Evolutionary conservation across 2,329 filamentous ascomycete genomes (phyloP), one percentile per base, ranked within the genome.

Genomic region (Cryphonectria japonica): DNA sequence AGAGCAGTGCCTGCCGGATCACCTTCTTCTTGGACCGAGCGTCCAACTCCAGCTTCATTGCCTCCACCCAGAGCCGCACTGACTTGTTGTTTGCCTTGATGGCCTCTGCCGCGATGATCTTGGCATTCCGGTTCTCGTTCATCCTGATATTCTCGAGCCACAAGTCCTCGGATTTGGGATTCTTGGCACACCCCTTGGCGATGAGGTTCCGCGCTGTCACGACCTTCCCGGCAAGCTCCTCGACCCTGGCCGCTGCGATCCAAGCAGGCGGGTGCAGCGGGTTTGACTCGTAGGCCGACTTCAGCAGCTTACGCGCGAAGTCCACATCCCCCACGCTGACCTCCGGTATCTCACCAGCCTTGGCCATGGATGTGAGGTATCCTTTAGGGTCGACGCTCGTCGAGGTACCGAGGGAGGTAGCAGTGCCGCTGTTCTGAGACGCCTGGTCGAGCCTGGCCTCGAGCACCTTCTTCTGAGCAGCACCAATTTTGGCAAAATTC

Each of bases 231-330:
- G 96, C 96, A 73, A 97, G 85, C 79, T 98, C 95, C 80, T 99
- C 97, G 64, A 99, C 82, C 77, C 96, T 90, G 22, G 95, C 94
- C 3, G 96, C 93, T 5, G 97, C 96, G 76, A 99, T 97, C 93
- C 97, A 99, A 29, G 94, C 96, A 13, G 96, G 93, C 0, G 93
- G 94, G 78, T 98, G 97, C 74, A 93, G 95, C 2, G 95, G 93
- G 79, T 99, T 99, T 9, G 95, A 98, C 82, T 96, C 97, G 79
- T 97, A 97, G 63, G 98, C 96, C 0, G 95, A 98, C 78, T 97
- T 94, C n/a, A 99, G 84, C 50, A 99, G 86, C 74, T 95, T 92
- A 74, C 96, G 90, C 26, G 97, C 96, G 80, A 96, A 92, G 78
- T 97, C 97, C 79, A 99, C 94, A 78, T 99, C 96, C 72, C 96